These are phyloP conservation scores for Plasmodium relictum DNA, from an alignment of 169 alveolate genomes.

Conservation along the genomic window DNA sequence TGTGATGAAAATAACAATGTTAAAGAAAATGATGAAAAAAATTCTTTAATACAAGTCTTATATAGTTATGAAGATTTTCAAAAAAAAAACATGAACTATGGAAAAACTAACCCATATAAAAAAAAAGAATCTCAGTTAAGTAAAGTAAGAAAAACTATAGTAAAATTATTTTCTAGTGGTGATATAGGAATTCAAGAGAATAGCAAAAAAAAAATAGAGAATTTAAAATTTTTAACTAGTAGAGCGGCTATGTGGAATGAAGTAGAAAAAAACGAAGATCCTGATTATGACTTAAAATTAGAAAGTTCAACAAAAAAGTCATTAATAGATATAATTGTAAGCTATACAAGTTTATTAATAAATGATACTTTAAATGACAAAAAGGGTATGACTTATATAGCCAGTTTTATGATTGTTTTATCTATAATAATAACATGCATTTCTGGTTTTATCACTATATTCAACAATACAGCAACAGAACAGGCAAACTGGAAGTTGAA, in stretches of 20 bases:
- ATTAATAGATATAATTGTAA: not conserved
- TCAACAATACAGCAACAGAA: constrained; percentile 6
- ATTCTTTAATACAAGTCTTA: constrained; percentile 60
- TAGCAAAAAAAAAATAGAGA: not conserved
- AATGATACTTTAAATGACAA: constrained; percentile 66
- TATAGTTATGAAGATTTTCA: constrained; percentile 76
- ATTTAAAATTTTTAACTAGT: constrained; percentile 30
- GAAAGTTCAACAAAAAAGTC: constrained; percentile 67
- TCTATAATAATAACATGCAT: constrained; percentile 52
- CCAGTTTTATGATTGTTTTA: constrained; percentile 40
- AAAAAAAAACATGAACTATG: constrained; percentile 59
- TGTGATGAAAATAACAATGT: constrained; percentile 16
- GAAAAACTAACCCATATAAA: constrained; percentile 59
- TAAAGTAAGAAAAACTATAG: constrained; percentile 16
- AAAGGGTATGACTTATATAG: constrained; percentile 73
- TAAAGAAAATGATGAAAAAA: constrained; percentile 36
- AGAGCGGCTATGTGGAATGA: constrained; percentile 75
- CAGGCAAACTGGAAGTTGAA: constrained; percentile 7
- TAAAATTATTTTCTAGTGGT: constrained; percentile 44
- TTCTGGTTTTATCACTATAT: constrained; percentile 66
- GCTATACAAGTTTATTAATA: constrained; percentile 13
- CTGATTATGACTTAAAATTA: constrained; percentile 53
- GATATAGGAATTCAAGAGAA: constrained; percentile 15
- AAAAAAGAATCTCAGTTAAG: constrained; percentile 49
- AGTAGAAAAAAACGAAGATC: constrained; percentile 65